A percentile compares a stretch with the other conserved stretches of the same genome.
Conservation (phyloP, 2,329 filamentous ascomycete genomes). For the Alternaria angustiovoidea region DNA sequence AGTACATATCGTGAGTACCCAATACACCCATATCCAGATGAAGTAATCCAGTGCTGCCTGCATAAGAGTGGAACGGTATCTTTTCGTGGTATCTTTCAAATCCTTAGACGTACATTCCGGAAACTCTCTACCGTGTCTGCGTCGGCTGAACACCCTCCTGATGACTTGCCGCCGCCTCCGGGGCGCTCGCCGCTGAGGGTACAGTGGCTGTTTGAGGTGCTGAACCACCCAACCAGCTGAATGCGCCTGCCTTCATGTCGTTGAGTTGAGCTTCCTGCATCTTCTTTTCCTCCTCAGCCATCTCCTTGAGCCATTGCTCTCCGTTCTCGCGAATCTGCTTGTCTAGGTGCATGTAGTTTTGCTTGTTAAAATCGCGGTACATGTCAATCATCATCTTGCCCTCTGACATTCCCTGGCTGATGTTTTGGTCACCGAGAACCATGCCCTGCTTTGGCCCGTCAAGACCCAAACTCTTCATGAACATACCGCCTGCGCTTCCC, state of each 20-base stretch:
- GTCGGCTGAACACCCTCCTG: conserved; percentile 19
- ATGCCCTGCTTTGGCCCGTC: conserved; percentile 68
- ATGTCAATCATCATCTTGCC: conserved; percentile 98
- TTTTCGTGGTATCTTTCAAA: conserved; percentile 14
- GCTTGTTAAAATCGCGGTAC: conserved; percentile 88
- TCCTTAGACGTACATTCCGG: conserved; percentile 3
- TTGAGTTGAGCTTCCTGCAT: conserved; percentile 89
- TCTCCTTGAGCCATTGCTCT: conserved; percentile 94
- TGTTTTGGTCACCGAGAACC: conserved; percentile 62
- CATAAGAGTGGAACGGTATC: conserved; percentile 16
- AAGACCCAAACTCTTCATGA: conserved; percentile 78
- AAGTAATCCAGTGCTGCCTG: neutral
- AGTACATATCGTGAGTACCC: conserved; percentile 1
- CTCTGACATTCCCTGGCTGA: conserved; percentile 80
- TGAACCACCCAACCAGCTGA: conserved; percentile 40
- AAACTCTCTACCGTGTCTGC: conserved; percentile 20
- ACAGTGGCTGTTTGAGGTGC: conserved; percentile 20
- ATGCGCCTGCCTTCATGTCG: conserved; percentile 74
- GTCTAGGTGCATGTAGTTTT: conserved; percentile 88
- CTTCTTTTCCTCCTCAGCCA: conserved; percentile 87
- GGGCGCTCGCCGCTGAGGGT: conserved; percentile 26
- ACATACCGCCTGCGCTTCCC: conserved; percentile 70
- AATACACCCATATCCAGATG: neutral
- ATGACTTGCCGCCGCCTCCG: conserved; percentile 28
- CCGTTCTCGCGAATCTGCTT: conserved; percentile 92